Base-by-base conservation (phyloP, 1,284 basidiomycete species). In the Microbotryomycetes sp. region DNA sequence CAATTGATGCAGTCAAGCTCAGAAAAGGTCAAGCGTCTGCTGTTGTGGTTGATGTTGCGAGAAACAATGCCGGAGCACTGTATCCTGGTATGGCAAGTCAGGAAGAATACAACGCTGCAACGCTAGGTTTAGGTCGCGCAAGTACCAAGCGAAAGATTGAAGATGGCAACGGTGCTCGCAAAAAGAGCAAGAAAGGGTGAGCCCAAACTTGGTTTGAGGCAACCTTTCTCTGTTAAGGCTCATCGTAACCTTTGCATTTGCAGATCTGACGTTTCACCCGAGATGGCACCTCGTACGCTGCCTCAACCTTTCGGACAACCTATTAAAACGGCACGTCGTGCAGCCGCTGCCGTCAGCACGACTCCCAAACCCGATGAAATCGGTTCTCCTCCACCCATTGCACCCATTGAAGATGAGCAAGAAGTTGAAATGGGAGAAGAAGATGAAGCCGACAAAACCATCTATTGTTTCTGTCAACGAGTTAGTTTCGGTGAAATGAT, bases 401-500 rank as follows among this genome's bases (percentile, higher is more conserved):
- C 29, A 48, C n/a, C 19, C 32, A n/a, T 22, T 31, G 51, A 52
- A 30, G 32, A 31, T 28, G 65, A 64, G 7, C 64, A 59, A 14
- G 63, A 59, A 22, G 50, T 56, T 30, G 66, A 65, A n/a, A 30
- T 54, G 19, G 47, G 56, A 30, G 67, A 63, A 15, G 65, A 59
- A 16, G 84, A 79, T 23, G 88, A 90, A 61, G 69, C 66, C 36
- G 85, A 89, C 67, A 81, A 83, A 60, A 83, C 81, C 69, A 81
- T 82, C 23, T 98, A 97, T 76, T 98, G 93, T 76, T 84, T 87
- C 78, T 97, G 93, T 75, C 82, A 89, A 66, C 82, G 86, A 26
- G 81, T 86, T 59, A 91, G 89, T 73, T 93, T 87, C 72, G 92
- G 93, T 30, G 89, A 94, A 77, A 98, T 98, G 94, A 92, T 98